phyloP scores from a whole-genome alignment of 306 rosid genomes.

The Acacia crassicarpa region DNA sequence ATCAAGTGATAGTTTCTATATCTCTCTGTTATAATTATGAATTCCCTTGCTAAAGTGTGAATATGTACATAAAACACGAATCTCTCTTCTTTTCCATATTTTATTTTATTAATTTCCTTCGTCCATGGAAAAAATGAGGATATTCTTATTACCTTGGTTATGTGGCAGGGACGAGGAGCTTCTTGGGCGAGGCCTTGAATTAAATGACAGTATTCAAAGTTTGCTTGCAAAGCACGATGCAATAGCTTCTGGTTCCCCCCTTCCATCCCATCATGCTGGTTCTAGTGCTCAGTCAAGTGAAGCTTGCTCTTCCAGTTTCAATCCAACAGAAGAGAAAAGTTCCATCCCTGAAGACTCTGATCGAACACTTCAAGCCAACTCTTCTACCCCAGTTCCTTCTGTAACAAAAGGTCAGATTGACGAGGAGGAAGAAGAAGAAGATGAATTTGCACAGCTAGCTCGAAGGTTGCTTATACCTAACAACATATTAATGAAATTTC shows the following conservation, averaged over 20 bases:
- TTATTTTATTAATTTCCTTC: background rate
- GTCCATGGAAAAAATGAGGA: background rate
- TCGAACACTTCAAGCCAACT: slow-evolving; percentile 48
- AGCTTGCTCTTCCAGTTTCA: slow-evolving; percentile 45
- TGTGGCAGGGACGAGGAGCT: slow-evolving; percentile 86
- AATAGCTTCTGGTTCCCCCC: slow-evolving; percentile 77
- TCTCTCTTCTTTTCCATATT: background rate
- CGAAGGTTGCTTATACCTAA: slow-evolving; percentile 61
- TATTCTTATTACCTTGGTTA: slow-evolving; percentile 26
- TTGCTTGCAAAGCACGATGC: slow-evolving; percentile 92
- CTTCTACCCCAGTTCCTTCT: slow-evolving; percentile 37
- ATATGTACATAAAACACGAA: background rate
- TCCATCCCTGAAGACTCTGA: slow-evolving; percentile 43
- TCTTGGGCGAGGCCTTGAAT: slow-evolving; percentile 89
- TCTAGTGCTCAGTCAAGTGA: slow-evolving; percentile 46
- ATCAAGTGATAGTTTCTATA: background rate
- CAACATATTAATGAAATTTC: background rate
- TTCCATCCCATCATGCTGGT: slow-evolving; percentile 53
- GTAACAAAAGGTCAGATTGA: slow-evolving; percentile 43
- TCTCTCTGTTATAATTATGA: background rate
- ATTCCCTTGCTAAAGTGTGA: background rate
- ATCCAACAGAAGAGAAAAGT: slow-evolving; percentile 47
- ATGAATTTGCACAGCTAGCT: slow-evolving; percentile 93
- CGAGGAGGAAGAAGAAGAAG: slow-evolving; percentile 88
- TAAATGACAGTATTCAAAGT: slow-evolving; percentile 78